Evolutionary conservation across 441 rosid genomes (phyloP).

Genomic region (Melastoma candidum): DNA sequence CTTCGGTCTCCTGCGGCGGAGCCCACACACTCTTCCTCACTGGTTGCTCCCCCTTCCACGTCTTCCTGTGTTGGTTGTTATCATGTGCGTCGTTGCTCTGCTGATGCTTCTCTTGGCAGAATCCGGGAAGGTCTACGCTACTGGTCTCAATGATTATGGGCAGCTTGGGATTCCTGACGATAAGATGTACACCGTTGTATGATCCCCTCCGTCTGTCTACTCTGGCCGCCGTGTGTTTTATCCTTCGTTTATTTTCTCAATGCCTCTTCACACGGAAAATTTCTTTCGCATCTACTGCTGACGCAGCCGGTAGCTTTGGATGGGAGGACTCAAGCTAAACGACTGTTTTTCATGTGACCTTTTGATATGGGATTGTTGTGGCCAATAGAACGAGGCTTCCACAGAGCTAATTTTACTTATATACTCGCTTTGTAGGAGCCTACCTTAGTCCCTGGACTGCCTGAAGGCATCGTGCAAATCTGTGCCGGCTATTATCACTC

Average conservation of each 20-base stretch:
- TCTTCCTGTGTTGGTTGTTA: not conserved
- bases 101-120: slow-evolving; percentile 32
- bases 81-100: not conserved
- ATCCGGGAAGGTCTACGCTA: slow-evolving; percentile 67
- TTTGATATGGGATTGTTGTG: not conserved
- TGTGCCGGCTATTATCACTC: slow-evolving; percentile 92
- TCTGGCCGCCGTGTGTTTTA: not conserved
- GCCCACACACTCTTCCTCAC: slow-evolving; percentile 95
- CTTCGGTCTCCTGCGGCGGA: slow-evolving; percentile 82
- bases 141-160: slow-evolving; percentile 90
- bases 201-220: slow-evolving; percentile 13
- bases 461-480: slow-evolving; percentile 50
- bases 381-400: not conserved
- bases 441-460: slow-evolving; percentile 50
- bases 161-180: slow-evolving; percentile 59
- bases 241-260: too few relatives aligned
- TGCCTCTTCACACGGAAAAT: too few relatives aligned
- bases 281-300: too few relatives aligned
- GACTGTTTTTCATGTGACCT: too few relatives aligned
- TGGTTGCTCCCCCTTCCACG: slow-evolving; percentile 26
- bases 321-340: too few relatives aligned
- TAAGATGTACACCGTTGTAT: slow-evolving; percentile 42
- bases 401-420: not conserved
- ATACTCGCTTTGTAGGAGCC: slow-evolving; percentile 46
- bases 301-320: too few relatives aligned